Evolutionary conservation across 225 moss, liverwort and hornwort genomes (phyloP).

Genomic region (Sphagnum tenellum): DNA sequence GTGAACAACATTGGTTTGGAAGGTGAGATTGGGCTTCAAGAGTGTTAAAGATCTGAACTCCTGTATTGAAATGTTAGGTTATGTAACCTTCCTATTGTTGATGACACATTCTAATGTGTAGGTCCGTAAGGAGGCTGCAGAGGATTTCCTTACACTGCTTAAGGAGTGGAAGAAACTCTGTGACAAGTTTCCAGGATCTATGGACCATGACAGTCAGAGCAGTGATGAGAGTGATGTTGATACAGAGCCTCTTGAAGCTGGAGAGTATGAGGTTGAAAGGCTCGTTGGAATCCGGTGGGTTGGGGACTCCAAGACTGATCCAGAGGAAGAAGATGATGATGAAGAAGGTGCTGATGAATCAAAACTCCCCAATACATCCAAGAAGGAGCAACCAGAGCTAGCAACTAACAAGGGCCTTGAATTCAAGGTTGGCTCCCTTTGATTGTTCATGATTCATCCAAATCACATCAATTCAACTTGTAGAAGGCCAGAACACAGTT

Average conservation of each 20-base stretch:
- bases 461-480: no score
- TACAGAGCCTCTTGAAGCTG: constrained; percentile 13
- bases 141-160: constrained; percentile 66
- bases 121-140: constrained; percentile 91
- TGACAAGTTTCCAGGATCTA: constrained; percentile 33
- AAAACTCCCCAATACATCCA: no score
- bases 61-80: no score
- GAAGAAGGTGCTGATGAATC: no score
- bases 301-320: constrained; percentile 27
- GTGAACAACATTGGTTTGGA: no score
- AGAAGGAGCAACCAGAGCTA: no score
- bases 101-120: constrained; percentile 4
- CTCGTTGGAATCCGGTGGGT: constrained; percentile 61
- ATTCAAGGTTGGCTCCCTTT: constrained; percentile 48
- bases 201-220: constrained; percentile 23
- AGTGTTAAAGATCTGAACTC: no score
- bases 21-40: no score
- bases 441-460: no score
- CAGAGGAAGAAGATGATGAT: no score
- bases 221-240: constrained; percentile 39
- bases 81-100: no score
- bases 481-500: no score
- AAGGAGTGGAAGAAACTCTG: constrained; percentile 79
- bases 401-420: constrained; percentile 57
- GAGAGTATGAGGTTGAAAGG: constrained; percentile 80